These are phyloP conservation scores for Ophiocordyceps sinensis DNA, from an alignment of 2,329 filamentous ascomycete genomes.

Conservation along the genomic window DNA sequence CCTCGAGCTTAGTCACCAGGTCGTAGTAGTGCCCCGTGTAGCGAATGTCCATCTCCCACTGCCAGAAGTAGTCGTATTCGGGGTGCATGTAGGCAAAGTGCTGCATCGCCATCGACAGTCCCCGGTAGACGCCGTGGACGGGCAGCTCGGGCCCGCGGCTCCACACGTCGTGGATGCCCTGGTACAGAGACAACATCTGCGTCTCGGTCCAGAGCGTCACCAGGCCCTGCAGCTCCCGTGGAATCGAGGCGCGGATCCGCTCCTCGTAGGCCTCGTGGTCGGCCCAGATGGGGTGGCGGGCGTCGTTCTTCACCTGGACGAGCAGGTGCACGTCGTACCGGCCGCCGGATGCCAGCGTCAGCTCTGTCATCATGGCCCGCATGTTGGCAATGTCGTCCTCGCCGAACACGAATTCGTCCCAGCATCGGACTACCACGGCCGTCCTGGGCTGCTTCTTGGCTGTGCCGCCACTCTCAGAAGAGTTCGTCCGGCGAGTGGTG, in stretches of 20 bases:
- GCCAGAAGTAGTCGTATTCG: slow-evolving; percentile 86
- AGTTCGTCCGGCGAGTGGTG: slow-evolving; percentile 2
- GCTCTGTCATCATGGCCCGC: slow-evolving; percentile 70
- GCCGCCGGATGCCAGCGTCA: slow-evolving; percentile 66
- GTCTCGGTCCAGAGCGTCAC: slow-evolving; percentile 87
- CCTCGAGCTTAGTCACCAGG: slow-evolving; percentile 51
- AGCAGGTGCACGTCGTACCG: slow-evolving; percentile 80
- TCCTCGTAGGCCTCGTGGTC: slow-evolving; percentile 53
- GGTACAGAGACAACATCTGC: slow-evolving; percentile 84
- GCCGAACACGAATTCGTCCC: slow-evolving; percentile 66
- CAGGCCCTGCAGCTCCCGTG: slow-evolving; percentile 76
- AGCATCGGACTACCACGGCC: slow-evolving; percentile 69
- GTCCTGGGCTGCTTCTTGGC: slow-evolving; percentile 29
- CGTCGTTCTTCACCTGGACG: slow-evolving; percentile 69
- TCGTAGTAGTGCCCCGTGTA: slow-evolving; percentile 83
- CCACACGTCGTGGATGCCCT: slow-evolving; percentile 70
- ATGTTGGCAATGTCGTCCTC: slow-evolving; percentile 71
- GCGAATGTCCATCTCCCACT: slow-evolving; percentile 88
- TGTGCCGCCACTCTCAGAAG: not conserved
- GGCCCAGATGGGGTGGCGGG: slow-evolving; percentile 62
- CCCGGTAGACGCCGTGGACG: slow-evolving; percentile 85
- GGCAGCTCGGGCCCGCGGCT: slow-evolving; percentile 51
- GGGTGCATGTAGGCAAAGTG: slow-evolving; percentile 81
- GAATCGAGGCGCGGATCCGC: slow-evolving; percentile 53
- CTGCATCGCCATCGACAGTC: slow-evolving; percentile 86